Conservation (phyloP, 805 yeast species). For the Saturnispora diversa region DNA sequence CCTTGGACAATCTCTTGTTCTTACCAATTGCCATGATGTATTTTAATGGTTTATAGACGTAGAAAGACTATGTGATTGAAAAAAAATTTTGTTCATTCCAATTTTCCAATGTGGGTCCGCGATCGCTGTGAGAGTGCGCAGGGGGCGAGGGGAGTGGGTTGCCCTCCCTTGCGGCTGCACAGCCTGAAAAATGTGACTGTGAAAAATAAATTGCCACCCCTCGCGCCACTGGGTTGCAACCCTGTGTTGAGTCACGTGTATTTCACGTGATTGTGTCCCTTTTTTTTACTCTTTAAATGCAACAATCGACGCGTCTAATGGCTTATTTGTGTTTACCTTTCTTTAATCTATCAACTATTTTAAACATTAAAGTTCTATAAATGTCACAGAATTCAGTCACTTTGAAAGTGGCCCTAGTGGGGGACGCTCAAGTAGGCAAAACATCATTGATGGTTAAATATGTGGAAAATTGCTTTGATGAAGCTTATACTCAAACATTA, state of each 20-base stretch:
- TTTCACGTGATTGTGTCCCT: neutral
- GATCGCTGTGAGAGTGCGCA: slow-evolving; percentile 1
- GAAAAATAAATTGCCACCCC: neutral
- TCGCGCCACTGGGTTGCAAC: neutral
- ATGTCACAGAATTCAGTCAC: slow-evolving; percentile 38
- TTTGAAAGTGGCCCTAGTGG: slow-evolving; percentile 83
- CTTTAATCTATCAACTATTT: neutral
- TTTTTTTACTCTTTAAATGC: neutral
- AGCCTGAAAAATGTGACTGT: slow-evolving; percentile 1
- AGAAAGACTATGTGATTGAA: slow-evolving; percentile 1
- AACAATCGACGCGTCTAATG: neutral
- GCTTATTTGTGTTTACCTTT: neutral
- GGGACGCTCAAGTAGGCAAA: slow-evolving; percentile 94
- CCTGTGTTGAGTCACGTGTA: neutral
- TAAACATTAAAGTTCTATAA: no score
- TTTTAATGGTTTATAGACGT: slow-evolving; percentile 13
- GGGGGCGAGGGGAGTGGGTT: neutral
- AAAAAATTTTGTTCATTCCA: slow-evolving; percentile 4
- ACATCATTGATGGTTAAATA: slow-evolving; percentile 95
- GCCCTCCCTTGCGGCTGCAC: neutral
- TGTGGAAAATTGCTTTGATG: slow-evolving; percentile 91
- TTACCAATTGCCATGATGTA: slow-evolving; percentile 53
- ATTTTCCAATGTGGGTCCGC: neutral
- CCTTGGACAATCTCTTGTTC: slow-evolving; percentile 74
- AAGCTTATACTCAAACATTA: slow-evolving; percentile 83